A percentile compares a stretch with the other conserved stretches of the same genome.
phyloP scores from a whole-genome alignment of 495 filamentous ascomycete genomes.

The Neurospora tetrasperma region DNA sequence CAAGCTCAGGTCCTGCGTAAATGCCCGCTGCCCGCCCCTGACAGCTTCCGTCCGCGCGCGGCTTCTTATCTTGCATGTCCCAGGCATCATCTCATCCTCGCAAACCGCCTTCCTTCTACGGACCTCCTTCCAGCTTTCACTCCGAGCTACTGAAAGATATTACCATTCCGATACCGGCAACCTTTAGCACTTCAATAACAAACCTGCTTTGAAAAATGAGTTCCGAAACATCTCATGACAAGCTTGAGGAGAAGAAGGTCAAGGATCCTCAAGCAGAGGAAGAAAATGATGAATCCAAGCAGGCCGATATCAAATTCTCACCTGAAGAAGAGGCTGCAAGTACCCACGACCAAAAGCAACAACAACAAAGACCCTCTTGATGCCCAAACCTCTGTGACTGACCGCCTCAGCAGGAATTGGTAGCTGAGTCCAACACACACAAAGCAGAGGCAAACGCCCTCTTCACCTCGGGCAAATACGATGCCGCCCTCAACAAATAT shows the following conservation, averaged over 20 bases:
- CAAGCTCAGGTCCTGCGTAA: neutral
- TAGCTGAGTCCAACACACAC: constrained; percentile 61
- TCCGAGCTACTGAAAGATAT: neutral
- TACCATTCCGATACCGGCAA: neutral
- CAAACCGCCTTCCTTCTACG: neutral
- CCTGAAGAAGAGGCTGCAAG: constrained; percentile 34
- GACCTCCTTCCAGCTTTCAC: neutral
- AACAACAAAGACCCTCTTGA: constrained; percentile 1
- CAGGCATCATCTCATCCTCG: neutral
- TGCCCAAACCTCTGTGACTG: neutral
- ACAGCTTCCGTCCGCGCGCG: neutral
- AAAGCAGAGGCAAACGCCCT: constrained; percentile 71
- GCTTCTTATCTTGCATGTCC: neutral
- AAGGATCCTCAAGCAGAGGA: neutral
- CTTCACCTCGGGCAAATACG: constrained; percentile 62
- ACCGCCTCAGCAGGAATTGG: constrained; percentile 41
- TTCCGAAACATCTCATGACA: neutral
- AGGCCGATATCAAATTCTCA: constrained; percentile 29
- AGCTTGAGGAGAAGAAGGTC: neutral
- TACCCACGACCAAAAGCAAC: constrained; percentile 7
- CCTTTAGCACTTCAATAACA: neutral
- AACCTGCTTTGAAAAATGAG: neutral
- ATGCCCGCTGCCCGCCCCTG: neutral
- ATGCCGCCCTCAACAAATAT: constrained; percentile 82
- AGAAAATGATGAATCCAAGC: constrained; percentile 12